Evolutionary conservation across 768 basidiomycete species (phyloP), one percentile per base, ranked within the genome.

Genomic region (Amanita jacksonii): DNA sequence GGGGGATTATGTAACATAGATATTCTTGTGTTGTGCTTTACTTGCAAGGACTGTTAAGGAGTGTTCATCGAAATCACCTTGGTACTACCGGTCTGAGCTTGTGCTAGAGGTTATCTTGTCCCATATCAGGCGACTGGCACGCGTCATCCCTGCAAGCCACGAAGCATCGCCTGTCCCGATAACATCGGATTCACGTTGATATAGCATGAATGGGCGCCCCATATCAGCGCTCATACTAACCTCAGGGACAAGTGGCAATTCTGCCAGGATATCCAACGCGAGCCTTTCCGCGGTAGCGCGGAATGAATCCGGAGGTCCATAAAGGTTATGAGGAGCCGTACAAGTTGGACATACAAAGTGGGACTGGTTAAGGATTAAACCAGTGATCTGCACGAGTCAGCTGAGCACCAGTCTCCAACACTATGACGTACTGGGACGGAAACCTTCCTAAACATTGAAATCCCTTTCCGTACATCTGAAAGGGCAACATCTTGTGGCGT

Each of bases 401-500:
- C n/a, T n/a, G n/a, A n/a, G n/a, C n/a, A n/a, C n/a, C n/a, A n/a
- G n/a, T n/a, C n/a, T n/a, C n/a, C n/a, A n/a, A 40, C 18, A n/a
- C n/a, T 25, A 20, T 12, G 31, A 63, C 82, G 41, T 54, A 94
- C 91, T 0, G 94, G 93, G 1, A 97, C 80, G 13, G 74, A 70
- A 7, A 97, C 73, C 61, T 93, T 96, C 42, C 77, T 76, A 57
- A 97, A 82, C 89, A 94, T 94, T 6, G 82, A 73, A 18, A 97
- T 85, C 0, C 94, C 93, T 52, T 93, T 93, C 48, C 87, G 74
- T 1, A 91, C 91, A 57, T 98, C 94, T 4, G 86, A 72, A 4
- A 97, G 70, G 2, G 93, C 86, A 25, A 98, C 85, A 52, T 94
- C 86, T 60, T 99, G 94, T 0, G 94, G 93, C 5, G 94, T 97